Conservation (phyloP, 257 asterid species). For the Solanum pimpinellifolium region DNA sequence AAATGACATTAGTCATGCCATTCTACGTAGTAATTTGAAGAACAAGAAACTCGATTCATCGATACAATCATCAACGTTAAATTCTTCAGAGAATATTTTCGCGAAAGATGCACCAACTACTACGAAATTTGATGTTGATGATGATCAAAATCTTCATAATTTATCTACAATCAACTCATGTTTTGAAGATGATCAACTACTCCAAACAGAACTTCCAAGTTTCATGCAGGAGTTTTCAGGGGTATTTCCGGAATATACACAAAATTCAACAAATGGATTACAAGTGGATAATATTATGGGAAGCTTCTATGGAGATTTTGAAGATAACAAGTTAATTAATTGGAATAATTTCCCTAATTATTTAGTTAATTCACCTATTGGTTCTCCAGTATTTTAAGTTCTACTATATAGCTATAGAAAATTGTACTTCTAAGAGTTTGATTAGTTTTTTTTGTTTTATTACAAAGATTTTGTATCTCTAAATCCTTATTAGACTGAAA, state of each 20-base stretch:
- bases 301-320: not conserved
- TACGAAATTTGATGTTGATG: not conserved
- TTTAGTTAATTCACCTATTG: not conserved
- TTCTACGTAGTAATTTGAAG: not conserved
- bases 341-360: conserved; percentile 8
- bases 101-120: not conserved
- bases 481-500: not conserved
- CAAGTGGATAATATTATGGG: not conserved
- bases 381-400: not conserved
- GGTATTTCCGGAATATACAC: not conserved
- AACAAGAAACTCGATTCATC: not conserved
- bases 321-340: conserved; percentile 3
- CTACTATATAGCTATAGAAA: not conserved
- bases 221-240: not conserved
- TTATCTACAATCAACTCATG: not conserved
- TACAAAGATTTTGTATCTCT: no score
- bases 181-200: not conserved
- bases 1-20: not conserved
- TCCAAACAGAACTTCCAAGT: not conserved
- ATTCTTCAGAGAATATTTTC: not conserved
- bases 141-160: not conserved
- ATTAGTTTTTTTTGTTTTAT: not conserved
- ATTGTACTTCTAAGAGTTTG: not conserved
- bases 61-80: not conserved
- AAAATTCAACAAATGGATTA: not conserved